Evolutionary conservation across 2,329 filamentous ascomycete genomes (phyloP).

Genomic region (Ceratocystis colombiana): DNA sequence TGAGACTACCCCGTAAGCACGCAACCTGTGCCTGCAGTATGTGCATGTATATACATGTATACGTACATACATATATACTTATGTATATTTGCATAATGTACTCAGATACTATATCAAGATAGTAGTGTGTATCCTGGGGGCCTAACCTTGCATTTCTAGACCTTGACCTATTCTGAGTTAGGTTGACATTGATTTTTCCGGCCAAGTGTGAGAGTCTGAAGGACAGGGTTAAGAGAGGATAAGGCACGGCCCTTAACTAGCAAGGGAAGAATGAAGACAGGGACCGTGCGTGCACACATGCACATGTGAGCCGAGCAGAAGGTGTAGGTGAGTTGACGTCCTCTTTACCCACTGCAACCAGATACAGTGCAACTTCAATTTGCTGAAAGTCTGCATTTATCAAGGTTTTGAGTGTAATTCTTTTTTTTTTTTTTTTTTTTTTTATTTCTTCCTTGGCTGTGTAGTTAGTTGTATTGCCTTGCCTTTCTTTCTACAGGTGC

Average conservation of each 20-base stretch:
- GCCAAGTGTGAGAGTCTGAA: not conserved
- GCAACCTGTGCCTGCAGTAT: not conserved
- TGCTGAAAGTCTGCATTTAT: not conserved
- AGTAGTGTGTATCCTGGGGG: not conserved
- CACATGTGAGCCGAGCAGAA: constrained; percentile 7
- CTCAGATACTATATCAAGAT: not conserved
- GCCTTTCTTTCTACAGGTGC: not conserved
- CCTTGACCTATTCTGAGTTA: not conserved
- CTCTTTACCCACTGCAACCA: not conserved
- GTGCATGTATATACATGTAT: not conserved
- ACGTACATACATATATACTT: not conserved
- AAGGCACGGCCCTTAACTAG: constrained; percentile 6
- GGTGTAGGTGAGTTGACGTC: not conserved
- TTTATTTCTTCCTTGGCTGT: too few species aligned
- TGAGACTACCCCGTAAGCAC: not conserved
- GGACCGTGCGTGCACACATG: constrained; percentile 4
- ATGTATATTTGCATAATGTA: not conserved
- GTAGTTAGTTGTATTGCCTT: not conserved
- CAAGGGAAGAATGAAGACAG: constrained; percentile 8
- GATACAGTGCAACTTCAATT: not conserved
- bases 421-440: not conserved
- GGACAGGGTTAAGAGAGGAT: constrained; percentile 1
- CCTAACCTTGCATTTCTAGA: not conserved
- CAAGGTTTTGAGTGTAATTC: not conserved
- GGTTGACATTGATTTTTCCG: constrained; percentile 5